Percentiles rank a stretch among this genome's conserved stretches.
Evolutionary conservation across 495 filamentous ascomycete species (phyloP).

Genomic region (Penicillium nucicola): DNA sequence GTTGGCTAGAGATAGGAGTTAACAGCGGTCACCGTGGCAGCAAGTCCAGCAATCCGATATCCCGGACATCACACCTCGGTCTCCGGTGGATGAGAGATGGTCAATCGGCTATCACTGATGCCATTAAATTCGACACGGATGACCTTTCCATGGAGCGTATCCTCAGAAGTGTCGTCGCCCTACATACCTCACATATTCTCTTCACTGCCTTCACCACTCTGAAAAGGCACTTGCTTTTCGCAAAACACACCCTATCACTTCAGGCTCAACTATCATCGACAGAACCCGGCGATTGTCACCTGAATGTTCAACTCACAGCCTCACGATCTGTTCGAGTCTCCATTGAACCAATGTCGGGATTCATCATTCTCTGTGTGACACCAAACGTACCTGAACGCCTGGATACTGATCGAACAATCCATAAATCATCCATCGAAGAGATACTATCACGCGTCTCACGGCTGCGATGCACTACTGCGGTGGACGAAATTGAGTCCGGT

Average conservation of each 20-base stretch:
- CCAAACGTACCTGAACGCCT: constrained; percentile 45
- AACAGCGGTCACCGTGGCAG: constrained; percentile 53
- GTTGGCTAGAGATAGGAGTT: constrained; percentile 87
- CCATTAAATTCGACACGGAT: constrained; percentile 62
- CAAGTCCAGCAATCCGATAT: constrained; percentile 1
- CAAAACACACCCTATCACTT: constrained; percentile 51
- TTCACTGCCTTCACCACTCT: constrained; percentile 57
- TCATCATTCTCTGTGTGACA: constrained; percentile 34
- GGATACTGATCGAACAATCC: constrained; percentile 33
- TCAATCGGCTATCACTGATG: constrained; percentile 62
- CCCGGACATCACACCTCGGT: constrained; percentile 49
- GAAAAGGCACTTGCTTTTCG: constrained; percentile 53
- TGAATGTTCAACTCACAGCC: constrained; percentile 66
- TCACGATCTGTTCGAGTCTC: constrained; percentile 55
- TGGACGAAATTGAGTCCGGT: constrained; percentile 61
- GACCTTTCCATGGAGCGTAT: constrained; percentile 69
- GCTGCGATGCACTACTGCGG: constrained; percentile 54
- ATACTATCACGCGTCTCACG: constrained; percentile 49
- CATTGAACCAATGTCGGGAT: constrained; percentile 62
- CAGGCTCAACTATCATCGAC: constrained; percentile 49
- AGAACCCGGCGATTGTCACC: constrained; percentile 61
- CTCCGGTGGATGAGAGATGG: constrained; percentile 84
- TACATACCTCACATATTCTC: constrained; percentile 68
- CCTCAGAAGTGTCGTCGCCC: constrained; percentile 68
- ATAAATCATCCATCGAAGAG: constrained; percentile 52